Conservation (phyloP, 2,329 filamentous ascomycete genomes). For the Phialemoniopsis sp. region DNA sequence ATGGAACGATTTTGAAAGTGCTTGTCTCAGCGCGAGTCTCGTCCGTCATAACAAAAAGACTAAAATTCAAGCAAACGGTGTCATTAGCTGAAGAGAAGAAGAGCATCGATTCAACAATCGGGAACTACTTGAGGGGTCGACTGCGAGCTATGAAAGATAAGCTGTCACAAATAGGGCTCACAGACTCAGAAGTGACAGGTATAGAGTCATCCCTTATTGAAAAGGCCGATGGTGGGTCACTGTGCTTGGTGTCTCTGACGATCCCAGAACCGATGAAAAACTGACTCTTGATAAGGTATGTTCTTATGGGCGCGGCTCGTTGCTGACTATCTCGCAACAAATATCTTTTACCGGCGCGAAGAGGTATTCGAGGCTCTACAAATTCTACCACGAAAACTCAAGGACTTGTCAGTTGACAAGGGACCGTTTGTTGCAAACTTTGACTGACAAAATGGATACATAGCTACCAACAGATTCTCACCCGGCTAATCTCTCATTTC, state of each 20-base stretch:
- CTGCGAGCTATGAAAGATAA: slow-evolving; percentile 4
- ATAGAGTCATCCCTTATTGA: slow-evolving; percentile 11
- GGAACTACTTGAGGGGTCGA: slow-evolving; percentile 7
- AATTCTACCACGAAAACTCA: slow-evolving; percentile 14
- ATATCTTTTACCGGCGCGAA: slow-evolving; percentile 19
- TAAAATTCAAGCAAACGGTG: slow-evolving; percentile 11
- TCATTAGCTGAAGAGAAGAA: slow-evolving; percentile 19
- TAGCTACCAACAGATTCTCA: slow-evolving; percentile 23
- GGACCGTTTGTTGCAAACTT: not conserved
- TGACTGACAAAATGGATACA: too few species aligned
- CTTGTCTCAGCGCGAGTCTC: slow-evolving; percentile 18
- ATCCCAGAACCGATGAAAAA: too few species aligned
- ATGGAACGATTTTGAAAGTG: slow-evolving; percentile 16
- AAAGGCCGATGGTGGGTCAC: slow-evolving; percentile 20
- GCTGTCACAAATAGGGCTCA: slow-evolving; percentile 11
- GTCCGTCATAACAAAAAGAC: slow-evolving; percentile 6
- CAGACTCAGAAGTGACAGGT: slow-evolving; percentile 6
- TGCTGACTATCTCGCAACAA: slow-evolving; percentile 22
- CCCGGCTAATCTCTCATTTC: slow-evolving; percentile 15
- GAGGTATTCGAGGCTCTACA: slow-evolving; percentile 18
- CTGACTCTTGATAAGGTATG: slow-evolving; percentile 19
- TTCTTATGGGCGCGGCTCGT: slow-evolving; percentile 30
- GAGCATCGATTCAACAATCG: slow-evolving; percentile 12
- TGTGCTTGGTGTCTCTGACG: too few species aligned
- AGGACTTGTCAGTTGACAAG: slow-evolving; percentile 15